phyloP scores from a whole-genome alignment of 148 eudicot genomes.

The Diospyros kaki region DNA sequence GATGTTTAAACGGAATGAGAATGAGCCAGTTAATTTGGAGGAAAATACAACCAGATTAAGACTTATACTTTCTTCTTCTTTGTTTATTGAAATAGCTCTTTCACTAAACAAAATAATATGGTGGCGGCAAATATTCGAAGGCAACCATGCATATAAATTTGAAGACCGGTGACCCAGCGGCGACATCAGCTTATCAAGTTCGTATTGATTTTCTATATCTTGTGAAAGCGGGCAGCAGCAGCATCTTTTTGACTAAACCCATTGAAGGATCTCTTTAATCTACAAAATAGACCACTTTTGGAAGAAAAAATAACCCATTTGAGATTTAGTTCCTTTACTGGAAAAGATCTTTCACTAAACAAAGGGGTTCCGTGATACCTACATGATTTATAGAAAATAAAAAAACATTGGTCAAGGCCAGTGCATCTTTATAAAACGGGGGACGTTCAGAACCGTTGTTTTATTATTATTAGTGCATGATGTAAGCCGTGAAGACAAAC shows the following conservation, averaged over 20 bases:
- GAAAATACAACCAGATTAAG: conserved; percentile 1
- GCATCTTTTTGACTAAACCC: not conserved
- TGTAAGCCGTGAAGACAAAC: not conserved
- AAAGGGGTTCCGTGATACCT: not conserved
- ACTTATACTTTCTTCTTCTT: not conserved
- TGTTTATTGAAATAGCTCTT: conserved; percentile 1
- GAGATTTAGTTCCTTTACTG: not conserved
- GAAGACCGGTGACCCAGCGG: not conserved
- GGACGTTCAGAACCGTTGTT: not conserved
- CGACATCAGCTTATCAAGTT: not conserved
- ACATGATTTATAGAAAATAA: not conserved
- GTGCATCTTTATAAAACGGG: not conserved
- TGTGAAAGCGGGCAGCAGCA: too few relatives aligned
- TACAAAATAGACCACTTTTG: not conserved
- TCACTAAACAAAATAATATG: not conserved
- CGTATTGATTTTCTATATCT: not conserved
- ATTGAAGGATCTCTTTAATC: not conserved
- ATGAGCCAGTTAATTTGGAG: not conserved
- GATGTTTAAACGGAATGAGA: not conserved
- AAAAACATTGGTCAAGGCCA: not conserved
- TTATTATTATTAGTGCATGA: not conserved
- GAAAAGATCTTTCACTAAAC: not conserved
- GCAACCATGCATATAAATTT: not conserved
- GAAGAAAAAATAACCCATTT: not conserved
- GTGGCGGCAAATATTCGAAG: not conserved